These are phyloP conservation scores for Blastosporella zonata DNA, from an alignment of 1,284 basidiomycete species.

Conservation along the genomic window DNA sequence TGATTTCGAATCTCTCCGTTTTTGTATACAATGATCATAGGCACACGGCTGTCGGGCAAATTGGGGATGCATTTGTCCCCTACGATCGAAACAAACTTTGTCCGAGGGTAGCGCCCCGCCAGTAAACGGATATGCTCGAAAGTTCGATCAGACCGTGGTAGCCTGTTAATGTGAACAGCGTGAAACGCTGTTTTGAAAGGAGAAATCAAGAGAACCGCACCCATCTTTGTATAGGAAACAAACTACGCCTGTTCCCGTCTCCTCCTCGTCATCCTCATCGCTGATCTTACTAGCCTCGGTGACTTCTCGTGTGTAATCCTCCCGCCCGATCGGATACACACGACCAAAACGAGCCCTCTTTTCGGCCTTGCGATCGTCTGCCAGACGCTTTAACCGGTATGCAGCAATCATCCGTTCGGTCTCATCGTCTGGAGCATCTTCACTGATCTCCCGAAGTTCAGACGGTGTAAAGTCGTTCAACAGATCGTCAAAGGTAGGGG, in stretches of 20 bases:
- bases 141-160: constrained; percentile 77
- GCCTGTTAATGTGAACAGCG: constrained; percentile 40
- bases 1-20: constrained; percentile 89
- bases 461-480: constrained; percentile 64
- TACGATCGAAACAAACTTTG: constrained; percentile 95
- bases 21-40: constrained; percentile 91
- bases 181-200: background rate
- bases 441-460: constrained; percentile 67
- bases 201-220: constrained; percentile 36
- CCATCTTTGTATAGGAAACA: constrained; percentile 90
- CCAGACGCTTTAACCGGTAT: constrained; percentile 66
- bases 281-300: constrained; percentile 85
- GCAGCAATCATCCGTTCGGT: constrained; percentile 74
- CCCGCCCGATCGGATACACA: constrained; percentile 86
- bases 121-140: constrained; percentile 71
- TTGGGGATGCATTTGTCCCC: constrained; percentile 96
- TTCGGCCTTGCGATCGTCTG: constrained; percentile 60
- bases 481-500: constrained; percentile 61
- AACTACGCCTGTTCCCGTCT: constrained; percentile 79
- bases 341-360: constrained; percentile 78
- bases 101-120: constrained; percentile 81
- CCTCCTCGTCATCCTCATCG: constrained; percentile 63
- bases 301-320: constrained; percentile 93
- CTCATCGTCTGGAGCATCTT: constrained; percentile 73
- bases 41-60: constrained; percentile 88